A percentile compares a stretch with the other conserved stretches of the same genome.
Evolutionary conservation across 345 rosid species (phyloP).

Genomic region (Salix koriyanagi): DNA sequence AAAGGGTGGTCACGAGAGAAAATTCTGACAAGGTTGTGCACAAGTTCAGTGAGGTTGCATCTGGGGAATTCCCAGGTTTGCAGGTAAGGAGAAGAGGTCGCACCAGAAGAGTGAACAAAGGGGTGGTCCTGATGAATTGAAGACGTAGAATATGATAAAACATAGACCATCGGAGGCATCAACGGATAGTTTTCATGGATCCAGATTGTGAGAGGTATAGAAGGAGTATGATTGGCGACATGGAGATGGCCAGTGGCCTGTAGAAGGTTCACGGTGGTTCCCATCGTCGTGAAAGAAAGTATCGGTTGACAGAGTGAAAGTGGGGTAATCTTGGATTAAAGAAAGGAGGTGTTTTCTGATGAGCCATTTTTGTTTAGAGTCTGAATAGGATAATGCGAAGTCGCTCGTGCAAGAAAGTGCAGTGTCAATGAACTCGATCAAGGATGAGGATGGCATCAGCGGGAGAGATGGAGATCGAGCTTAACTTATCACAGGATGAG

Average conservation of each 20-base stretch:
- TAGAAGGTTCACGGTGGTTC: conserved; percentile 46
- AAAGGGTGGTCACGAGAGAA: conserved; percentile 61
- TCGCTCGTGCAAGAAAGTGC: conserved; percentile 39
- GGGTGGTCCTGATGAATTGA: conserved; percentile 49
- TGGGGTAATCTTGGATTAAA: conserved; percentile 45
- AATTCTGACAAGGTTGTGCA: conserved; percentile 43
- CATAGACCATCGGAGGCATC: conserved; percentile 49
- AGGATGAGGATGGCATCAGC: conserved; percentile 13
- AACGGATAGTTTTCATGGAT: conserved; percentile 62
- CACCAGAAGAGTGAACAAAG: conserved; percentile 54
- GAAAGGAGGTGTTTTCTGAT: conserved; percentile 60
- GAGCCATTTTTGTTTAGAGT: conserved; percentile 52
- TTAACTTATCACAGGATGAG: neutral
- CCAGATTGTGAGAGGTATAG: conserved; percentile 56
- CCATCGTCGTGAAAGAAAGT: conserved; percentile 62
- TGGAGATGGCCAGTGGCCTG: conserved; percentile 39
- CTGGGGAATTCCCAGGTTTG: conserved; percentile 50
- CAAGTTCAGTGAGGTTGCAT: conserved; percentile 39
- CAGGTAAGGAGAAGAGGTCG: conserved; percentile 40
- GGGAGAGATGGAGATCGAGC: neutral
- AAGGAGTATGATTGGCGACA: conserved; percentile 25
- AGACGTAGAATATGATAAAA: conserved; percentile 7
- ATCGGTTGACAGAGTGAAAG: conserved; percentile 36
- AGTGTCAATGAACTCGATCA: conserved; percentile 51
- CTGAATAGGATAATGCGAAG: conserved; percentile 56